Percentiles rank a stretch among this genome's conserved stretches.
Evolutionary conservation across 345 rosid species (phyloP).

Genomic region (Leavenworthia alabamica): DNA sequence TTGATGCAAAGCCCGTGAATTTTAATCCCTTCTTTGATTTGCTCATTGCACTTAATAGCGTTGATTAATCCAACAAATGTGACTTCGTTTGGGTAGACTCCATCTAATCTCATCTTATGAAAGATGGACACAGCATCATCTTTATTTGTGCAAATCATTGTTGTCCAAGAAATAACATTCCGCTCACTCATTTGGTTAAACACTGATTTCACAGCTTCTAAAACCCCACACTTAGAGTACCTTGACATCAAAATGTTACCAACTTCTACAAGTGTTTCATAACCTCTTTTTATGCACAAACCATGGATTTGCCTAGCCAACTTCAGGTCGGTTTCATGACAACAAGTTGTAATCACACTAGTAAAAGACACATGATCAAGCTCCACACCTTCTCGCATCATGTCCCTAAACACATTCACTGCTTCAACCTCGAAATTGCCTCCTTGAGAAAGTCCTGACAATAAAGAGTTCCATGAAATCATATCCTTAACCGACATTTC

Average conservation of each 20-base stretch:
- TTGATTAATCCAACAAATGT: slow-evolving; percentile 65
- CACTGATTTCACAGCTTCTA: slow-evolving; percentile 48
- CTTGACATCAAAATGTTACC: slow-evolving; percentile 68
- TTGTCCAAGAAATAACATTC: slow-evolving; percentile 84
- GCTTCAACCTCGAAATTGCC: slow-evolving; percentile 53
- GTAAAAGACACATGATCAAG: slow-evolving; percentile 83
- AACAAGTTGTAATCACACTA: slow-evolving; percentile 71
- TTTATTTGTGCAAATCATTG: slow-evolving; percentile 58
- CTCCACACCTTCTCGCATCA: slow-evolving; percentile 52
- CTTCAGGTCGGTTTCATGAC: slow-evolving; percentile 52
- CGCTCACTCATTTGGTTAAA: slow-evolving; percentile 52
- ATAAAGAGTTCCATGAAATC: slow-evolving; percentile 82
- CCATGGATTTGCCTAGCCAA: slow-evolving; percentile 78
- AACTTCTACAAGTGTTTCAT: slow-evolving; percentile 50
- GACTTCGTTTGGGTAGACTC: slow-evolving; percentile 69
- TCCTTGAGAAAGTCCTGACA: slow-evolving; percentile 76
- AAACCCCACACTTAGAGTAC: slow-evolving; percentile 56
- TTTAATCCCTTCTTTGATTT: slow-evolving; percentile 46
- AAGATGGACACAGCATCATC: slow-evolving; percentile 50
- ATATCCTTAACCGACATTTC: slow-evolving; percentile 57
- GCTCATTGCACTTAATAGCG: slow-evolving; percentile 38
- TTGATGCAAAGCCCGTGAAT: slow-evolving; percentile 62
- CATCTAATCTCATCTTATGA: slow-evolving; percentile 56
- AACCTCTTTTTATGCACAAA: slow-evolving; percentile 59
- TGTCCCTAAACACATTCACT: slow-evolving; percentile 43